phyloP scores from a whole-genome alignment of 2,329 filamentous ascomycete species.

The Diplodia scrobiculata region DNA sequence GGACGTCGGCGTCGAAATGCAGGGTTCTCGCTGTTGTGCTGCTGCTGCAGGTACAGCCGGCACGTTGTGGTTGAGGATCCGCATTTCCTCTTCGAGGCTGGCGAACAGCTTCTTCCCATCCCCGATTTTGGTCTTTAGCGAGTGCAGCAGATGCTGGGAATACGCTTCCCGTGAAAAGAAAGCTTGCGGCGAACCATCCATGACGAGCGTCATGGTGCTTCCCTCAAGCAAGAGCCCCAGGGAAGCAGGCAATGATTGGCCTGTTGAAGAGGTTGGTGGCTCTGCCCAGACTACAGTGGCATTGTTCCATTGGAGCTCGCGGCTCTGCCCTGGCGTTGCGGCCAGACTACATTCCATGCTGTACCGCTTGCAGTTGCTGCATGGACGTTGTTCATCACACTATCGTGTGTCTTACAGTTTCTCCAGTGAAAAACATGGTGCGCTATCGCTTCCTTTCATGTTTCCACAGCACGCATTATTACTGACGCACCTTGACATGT shows the following conservation, averaged over 20 bases:
- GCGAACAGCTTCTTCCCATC: not conserved
- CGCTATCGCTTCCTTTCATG: too few relatives aligned
- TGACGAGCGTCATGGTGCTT: too few relatives aligned
- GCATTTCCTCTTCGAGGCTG: not conserved
- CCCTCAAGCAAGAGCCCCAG: too few relatives aligned
- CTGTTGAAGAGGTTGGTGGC: not conserved
- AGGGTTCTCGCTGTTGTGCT: not conserved
- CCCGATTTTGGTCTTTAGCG: not conserved
- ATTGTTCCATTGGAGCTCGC: not conserved
- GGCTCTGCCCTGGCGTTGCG: not conserved
- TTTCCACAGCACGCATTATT: too few relatives aligned
- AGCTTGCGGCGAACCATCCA: not conserved
- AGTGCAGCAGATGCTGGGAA: not conserved
- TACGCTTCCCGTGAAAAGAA: not conserved
- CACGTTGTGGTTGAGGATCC: not conserved
- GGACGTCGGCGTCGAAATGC: not conserved
- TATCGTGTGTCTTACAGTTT: not conserved
- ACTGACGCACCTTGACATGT: constrained; percentile 42
- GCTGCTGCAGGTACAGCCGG: too few relatives aligned
- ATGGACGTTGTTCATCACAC: constrained; percentile 21
- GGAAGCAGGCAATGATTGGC: too few relatives aligned
- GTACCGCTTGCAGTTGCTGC: not conserved
- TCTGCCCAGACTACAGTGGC: not conserved
- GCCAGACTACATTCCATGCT: not conserved
- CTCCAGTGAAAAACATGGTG: too few relatives aligned